These are phyloP conservation scores for Nakazawaea ernobii DNA, from an alignment of 805 yeast species.

Conservation along the genomic window DNA sequence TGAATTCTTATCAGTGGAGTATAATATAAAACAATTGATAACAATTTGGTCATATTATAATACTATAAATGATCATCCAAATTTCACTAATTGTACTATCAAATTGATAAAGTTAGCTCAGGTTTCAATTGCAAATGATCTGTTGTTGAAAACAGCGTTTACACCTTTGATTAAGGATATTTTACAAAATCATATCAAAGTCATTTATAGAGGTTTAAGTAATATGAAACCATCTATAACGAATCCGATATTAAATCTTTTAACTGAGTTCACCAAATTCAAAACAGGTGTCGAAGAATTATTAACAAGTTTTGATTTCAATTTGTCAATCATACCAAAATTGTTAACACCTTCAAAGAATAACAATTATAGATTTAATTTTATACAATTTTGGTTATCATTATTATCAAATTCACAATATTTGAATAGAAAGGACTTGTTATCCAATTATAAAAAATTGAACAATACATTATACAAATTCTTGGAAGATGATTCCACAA, in stretches of 20 bases:
- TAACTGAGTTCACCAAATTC: conserved; percentile 46
- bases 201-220: conserved; percentile 62
- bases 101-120: conserved; percentile 30
- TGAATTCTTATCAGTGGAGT: conserved; percentile 24
- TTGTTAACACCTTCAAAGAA: conserved; percentile 42
- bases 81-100: conserved; percentile 38
- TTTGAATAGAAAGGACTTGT: conserved; percentile 56
- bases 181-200: conserved; percentile 50
- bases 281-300: conserved; percentile 54
- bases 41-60: conserved; percentile 36
- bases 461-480: conserved; percentile 65
- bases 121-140: conserved; percentile 2
- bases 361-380: conserved; percentile 40
- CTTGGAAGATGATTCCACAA: conserved; percentile 48
- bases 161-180: conserved; percentile 38
- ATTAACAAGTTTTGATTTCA: conserved; percentile 61
- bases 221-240: conserved; percentile 52
- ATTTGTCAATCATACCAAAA: conserved; percentile 55
- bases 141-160: conserved; percentile 26
- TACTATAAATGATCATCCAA: conserved; percentile 46
- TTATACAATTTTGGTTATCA: conserved; percentile 56
- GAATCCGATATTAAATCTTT: conserved; percentile 53
- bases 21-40: conserved; percentile 27
- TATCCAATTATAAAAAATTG: conserved; percentile 51
- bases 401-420: conserved; percentile 46